Evolutionary conservation across 2,329 filamentous ascomycete species (phyloP).

Genomic region (Amylocarpus encephaloides): DNA sequence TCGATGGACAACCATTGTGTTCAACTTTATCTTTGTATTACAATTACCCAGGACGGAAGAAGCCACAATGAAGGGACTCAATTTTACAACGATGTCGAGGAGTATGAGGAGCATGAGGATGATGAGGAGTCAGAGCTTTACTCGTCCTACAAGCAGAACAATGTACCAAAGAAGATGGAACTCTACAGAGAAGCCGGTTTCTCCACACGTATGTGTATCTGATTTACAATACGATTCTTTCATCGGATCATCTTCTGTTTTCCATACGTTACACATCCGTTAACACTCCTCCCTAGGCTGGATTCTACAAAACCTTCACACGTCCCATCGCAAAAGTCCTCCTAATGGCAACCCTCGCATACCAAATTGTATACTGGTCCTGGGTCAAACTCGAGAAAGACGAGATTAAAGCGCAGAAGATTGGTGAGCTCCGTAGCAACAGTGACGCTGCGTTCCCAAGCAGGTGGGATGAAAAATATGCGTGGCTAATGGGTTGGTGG

Average conservation of each 20-base stretch:
- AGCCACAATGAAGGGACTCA: neutral
- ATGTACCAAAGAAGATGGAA: neutral
- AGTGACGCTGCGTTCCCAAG: neutral
- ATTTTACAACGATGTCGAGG: neutral
- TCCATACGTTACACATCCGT: constrained; percentile 11
- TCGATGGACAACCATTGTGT: neutral
- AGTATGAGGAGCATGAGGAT: neutral
- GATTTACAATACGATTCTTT: neutral
- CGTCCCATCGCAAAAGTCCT: constrained; percentile 68
- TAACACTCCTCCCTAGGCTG: constrained; percentile 37
- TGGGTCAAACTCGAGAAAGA: constrained; percentile 71
- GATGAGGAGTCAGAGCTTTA: neutral
- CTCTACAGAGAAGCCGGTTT: constrained; percentile 3
- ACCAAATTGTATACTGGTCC: constrained; percentile 68
- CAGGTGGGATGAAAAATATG: neutral
- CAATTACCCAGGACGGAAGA: too few species aligned
- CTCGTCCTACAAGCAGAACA: neutral
- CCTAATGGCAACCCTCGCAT: constrained; percentile 68
- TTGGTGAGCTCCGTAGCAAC: constrained; percentile 38
- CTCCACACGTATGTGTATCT: constrained; percentile 2
- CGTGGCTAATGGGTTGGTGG: neutral
- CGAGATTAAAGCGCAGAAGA: constrained; percentile 55
- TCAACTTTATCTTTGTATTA: neutral
- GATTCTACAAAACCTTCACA: constrained; percentile 70
- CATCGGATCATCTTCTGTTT: neutral